Conservation (phyloP, 2,329 filamentous ascomycete genomes). For the Botrytis cinerea region DNA sequence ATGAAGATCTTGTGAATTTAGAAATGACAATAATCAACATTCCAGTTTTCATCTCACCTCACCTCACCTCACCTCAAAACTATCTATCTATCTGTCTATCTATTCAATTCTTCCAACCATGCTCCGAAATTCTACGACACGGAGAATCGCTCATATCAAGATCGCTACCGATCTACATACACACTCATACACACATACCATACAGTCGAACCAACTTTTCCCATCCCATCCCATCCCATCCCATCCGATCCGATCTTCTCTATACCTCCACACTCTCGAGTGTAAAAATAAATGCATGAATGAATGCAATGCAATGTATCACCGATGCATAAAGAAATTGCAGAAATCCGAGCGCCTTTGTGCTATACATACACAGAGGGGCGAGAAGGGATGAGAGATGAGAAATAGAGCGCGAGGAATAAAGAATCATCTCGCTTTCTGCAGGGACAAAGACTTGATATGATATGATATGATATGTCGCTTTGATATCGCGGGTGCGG, state of each 20-base stretch:
- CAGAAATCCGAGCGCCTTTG: not conserved
- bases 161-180: too few relatives aligned
- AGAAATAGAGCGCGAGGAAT: not conserved
- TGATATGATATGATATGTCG: too few relatives aligned
- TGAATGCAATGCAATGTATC: not conserved
- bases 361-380: not conserved
- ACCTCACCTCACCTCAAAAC: not conserved
- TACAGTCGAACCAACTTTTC: not conserved
- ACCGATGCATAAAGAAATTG: fast-evolving
- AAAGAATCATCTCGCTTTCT: not conserved
- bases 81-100: too few relatives aligned
- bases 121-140: fast-evolving
- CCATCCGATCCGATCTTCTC: too few relatives aligned
- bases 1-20: not conserved
- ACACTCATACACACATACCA: not conserved
- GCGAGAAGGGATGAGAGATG: not conserved
- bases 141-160: not conserved
- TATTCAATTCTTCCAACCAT: not conserved
- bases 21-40: too few relatives aligned
- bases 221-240: not conserved
- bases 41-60: not conserved
- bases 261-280: not conserved
- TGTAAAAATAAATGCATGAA: not conserved
- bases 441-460: too few relatives aligned
- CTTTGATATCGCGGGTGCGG: too few relatives aligned